Percentiles rank a stretch among this genome's conserved stretches.
phyloP scores from a whole-genome alignment of 495 filamentous ascomycete species.

The Hypoxylon intermedium region DNA sequence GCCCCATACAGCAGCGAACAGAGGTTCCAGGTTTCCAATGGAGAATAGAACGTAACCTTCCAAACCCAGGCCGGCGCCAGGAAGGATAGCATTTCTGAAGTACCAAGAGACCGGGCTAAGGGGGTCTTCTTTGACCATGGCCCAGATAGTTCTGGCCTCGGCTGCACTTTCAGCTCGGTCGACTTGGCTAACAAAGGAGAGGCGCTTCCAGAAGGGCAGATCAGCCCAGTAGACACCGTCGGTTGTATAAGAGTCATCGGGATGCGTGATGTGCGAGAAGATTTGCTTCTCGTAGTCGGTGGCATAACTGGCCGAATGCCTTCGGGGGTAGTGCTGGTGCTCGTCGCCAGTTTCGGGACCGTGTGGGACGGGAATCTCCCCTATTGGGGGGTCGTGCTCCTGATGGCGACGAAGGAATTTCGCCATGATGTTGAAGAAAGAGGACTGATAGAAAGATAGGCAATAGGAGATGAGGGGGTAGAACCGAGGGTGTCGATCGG shows the following conservation, averaged over 20 bases:
- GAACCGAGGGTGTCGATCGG: constrained; percentile 2
- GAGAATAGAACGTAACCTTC: constrained; percentile 96
- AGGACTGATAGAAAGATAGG: constrained; percentile 15
- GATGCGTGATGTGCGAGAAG: constrained; percentile 75
- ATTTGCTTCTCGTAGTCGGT: constrained; percentile 70
- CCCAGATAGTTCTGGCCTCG: constrained; percentile 71
- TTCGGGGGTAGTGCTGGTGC: constrained; percentile 47
- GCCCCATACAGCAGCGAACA: constrained; percentile 73
- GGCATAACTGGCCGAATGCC: constrained; percentile 49
- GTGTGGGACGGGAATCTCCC: constrained; percentile 57
- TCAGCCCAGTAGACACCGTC: constrained; percentile 93
- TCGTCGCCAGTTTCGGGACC: constrained; percentile 55
- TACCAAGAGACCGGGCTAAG: constrained; percentile 82
- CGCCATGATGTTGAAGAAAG: constrained; percentile 34
- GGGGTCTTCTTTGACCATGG: constrained; percentile 81
- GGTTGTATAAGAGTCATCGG: constrained; percentile 79
- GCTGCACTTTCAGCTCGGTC: constrained; percentile 68
- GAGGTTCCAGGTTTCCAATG: constrained; percentile 83
- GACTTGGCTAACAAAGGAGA: constrained; percentile 73
- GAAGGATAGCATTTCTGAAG: constrained; percentile 84
- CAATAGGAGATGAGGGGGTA: background rate
- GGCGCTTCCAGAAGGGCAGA: constrained; percentile 67
- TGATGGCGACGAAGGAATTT: constrained; percentile 47
- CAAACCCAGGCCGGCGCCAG: constrained; percentile 84
- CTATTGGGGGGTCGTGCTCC: constrained; percentile 51